Base-by-base conservation (phyloP, 371 early-diverging fungal genomes). In the Mucor piriformis region DNA sequence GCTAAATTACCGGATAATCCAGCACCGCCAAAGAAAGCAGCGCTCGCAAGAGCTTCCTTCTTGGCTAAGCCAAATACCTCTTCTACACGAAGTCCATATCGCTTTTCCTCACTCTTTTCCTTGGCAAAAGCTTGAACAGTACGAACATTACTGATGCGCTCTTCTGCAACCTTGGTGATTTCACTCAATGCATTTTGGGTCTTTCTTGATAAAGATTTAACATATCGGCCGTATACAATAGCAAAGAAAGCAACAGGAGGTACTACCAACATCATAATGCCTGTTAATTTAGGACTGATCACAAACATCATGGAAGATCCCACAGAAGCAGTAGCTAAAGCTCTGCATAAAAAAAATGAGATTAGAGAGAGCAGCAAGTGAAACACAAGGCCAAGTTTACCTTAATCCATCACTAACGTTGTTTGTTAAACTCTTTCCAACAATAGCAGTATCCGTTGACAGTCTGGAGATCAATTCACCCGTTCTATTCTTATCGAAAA, bases 391-490 rank as follows among this genome's bases (percentile, higher is more conserved):
- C n/a, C n/a, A n/a, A n/a, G n/a, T n/a, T n/a, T n/a, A 82, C 72
- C 92, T 74, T 59, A 93, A 72, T 2, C 92, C 94, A 64, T 93
- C 94, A 16, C 88, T 85, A 25, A 93, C 82, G 61, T 92, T 91
- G 54, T 84, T 84, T 0, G 90, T 92, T 27, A 93, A 66, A 50
- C 91, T 86, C 66, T 87, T 90, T 56, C 90, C 90, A 50, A 92
- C 89, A 35, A 90, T 80, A 11, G 88, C 81, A 16, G 91, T 86
- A 65, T 92, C 92, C 3, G 81, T 76, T 11, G 89, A 85, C 54
- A 94, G 75, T 32, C 95, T 80, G 32, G 88, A 87, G 43, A 91
- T 84, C 43, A 94, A 74, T 61, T 94, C 95, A 29, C 92, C 92
- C 2, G 88, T 87, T 63, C 84, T 70, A 63, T 82, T 88, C 55